Percentiles rank a stretch among this genome's conserved stretches.
phyloP scores from a whole-genome alignment of 2,329 filamentous ascomycete species.

The Phoma sp. region DNA sequence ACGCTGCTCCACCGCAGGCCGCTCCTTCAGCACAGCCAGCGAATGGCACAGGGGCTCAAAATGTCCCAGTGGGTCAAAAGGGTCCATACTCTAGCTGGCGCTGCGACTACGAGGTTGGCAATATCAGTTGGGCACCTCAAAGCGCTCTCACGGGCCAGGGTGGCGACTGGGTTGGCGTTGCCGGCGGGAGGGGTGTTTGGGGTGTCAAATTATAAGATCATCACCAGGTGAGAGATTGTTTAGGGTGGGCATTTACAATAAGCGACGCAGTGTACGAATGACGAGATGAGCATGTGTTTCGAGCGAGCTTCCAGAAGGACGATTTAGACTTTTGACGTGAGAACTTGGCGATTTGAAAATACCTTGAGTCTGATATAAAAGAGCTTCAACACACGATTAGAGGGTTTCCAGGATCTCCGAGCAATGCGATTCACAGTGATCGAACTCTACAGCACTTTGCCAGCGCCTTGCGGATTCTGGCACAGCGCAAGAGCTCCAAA shows the following conservation, averaged over 20 bases:
- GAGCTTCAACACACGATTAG: too few species aligned
- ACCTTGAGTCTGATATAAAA: not conserved
- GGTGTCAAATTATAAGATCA: slow-evolving; percentile 64
- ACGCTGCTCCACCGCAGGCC: slow-evolving; percentile 33
- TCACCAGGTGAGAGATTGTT: not conserved
- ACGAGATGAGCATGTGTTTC: not conserved
- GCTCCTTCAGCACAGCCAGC: slow-evolving; percentile 36
- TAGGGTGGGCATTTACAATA: not conserved
- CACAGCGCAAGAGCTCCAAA: too few species aligned
- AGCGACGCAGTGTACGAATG: slow-evolving; percentile 8
- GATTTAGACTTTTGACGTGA: not conserved
- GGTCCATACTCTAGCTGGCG: slow-evolving; percentile 79
- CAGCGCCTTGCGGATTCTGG: too few species aligned
- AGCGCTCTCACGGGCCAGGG: slow-evolving; percentile 69
- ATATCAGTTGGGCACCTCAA: slow-evolving; percentile 83
- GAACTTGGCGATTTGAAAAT: slow-evolving; percentile 1
- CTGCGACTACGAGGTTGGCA: slow-evolving; percentile 86
- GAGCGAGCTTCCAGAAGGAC: not conserved
- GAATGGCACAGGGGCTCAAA: slow-evolving; percentile 33
- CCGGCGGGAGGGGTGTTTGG: slow-evolving; percentile 81
- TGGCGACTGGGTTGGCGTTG: slow-evolving; percentile 84
- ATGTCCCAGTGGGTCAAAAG: slow-evolving; percentile 58
- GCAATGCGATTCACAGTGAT: too few species aligned
- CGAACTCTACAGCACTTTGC: too few species aligned
- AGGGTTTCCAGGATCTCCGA: too few species aligned